Percentiles rank a stretch among this genome's conserved stretches.
Conservation (phyloP, 2,329 filamentous ascomycete species). For the Botrytis pseudocinerea region DNA sequence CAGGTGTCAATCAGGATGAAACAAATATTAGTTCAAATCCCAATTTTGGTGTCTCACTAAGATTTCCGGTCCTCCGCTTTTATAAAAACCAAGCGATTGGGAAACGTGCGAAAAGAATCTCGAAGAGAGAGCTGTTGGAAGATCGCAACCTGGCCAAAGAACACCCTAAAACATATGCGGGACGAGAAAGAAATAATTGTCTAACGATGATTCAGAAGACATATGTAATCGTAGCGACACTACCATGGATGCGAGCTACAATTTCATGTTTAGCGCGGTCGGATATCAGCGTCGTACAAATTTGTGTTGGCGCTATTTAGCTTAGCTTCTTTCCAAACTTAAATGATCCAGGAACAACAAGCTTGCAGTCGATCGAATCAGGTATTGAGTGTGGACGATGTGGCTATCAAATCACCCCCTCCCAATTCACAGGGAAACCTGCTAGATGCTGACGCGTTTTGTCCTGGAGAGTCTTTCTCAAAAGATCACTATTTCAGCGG, state of each 20-base stretch:
- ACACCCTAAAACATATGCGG: slow-evolving; percentile 1
- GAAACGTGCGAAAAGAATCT: slow-evolving; percentile 9
- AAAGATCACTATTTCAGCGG: slow-evolving; percentile 1
- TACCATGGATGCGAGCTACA: slow-evolving; percentile 11
- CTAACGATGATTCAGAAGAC: neutral
- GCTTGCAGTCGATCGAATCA: slow-evolving; percentile 6
- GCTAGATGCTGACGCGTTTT: slow-evolving; percentile 10
- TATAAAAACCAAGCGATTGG: neutral
- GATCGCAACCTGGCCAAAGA: slow-evolving; percentile 14
- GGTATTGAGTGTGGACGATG: neutral
- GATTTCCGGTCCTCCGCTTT: neutral
- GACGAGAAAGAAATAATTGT: neutral
- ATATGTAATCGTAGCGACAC: neutral
- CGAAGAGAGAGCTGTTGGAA: neutral
- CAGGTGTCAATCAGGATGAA: slow-evolving; percentile 23
- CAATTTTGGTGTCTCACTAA: slow-evolving; percentile 16
- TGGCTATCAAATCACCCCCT: neutral
- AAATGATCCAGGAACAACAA: slow-evolving; percentile 10
- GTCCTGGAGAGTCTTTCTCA: neutral
- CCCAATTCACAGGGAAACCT: neutral
- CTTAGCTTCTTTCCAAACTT: slow-evolving; percentile 12
- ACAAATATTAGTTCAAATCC: slow-evolving; percentile 11
- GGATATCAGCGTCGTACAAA: neutral
- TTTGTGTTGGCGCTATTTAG: neutral
- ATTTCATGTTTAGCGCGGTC: neutral